Conservation (phyloP, 2,329 filamentous ascomycete genomes). For the Xylariaceae sp. region DNA sequence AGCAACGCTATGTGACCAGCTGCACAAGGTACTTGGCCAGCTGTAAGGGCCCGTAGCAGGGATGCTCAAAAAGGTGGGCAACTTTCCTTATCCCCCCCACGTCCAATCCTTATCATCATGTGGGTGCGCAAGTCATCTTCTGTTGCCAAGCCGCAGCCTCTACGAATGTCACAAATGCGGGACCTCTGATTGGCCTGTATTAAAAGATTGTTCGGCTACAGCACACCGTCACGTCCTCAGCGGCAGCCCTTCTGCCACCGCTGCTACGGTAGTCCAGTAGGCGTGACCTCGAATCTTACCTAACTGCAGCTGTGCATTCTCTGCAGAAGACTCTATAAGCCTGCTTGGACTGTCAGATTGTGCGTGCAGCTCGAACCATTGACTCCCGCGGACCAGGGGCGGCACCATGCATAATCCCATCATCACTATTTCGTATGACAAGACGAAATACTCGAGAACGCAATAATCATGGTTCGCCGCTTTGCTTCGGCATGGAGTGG, state of each 20-base stretch:
- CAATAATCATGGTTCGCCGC: conserved; percentile 26
- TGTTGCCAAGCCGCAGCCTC: conserved; percentile 1
- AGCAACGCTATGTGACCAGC: neutral
- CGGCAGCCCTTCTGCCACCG: conserved; percentile 16
- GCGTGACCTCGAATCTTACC: conserved; percentile 15
- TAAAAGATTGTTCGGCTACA: conserved; percentile 33
- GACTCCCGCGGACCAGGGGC: conserved; percentile 10
- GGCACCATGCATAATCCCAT: too few relatives aligned
- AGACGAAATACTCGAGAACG: neutral
- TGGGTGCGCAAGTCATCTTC: too few relatives aligned
- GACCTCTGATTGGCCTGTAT: conserved; percentile 32
- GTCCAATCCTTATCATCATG: conserved; percentile 20
- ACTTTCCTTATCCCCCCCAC: too few relatives aligned
- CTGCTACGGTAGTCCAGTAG: too few relatives aligned
- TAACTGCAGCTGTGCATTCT: too few relatives aligned
- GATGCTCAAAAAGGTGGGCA: too few relatives aligned
- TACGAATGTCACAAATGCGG: conserved; percentile 26
- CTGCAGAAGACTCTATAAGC: too few relatives aligned
- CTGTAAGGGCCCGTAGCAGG: neutral
- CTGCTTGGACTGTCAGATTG: too few relatives aligned
- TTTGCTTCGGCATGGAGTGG: conserved; percentile 39
- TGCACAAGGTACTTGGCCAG: too few relatives aligned
- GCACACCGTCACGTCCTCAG: conserved; percentile 35
- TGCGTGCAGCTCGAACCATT: too few relatives aligned
- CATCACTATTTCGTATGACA: too few relatives aligned